A percentile compares a stretch with the other conserved stretches of the same genome.
phyloP scores from a whole-genome alignment of 2,329 filamentous ascomycete species.

The Fusarium decemcellulare region DNA sequence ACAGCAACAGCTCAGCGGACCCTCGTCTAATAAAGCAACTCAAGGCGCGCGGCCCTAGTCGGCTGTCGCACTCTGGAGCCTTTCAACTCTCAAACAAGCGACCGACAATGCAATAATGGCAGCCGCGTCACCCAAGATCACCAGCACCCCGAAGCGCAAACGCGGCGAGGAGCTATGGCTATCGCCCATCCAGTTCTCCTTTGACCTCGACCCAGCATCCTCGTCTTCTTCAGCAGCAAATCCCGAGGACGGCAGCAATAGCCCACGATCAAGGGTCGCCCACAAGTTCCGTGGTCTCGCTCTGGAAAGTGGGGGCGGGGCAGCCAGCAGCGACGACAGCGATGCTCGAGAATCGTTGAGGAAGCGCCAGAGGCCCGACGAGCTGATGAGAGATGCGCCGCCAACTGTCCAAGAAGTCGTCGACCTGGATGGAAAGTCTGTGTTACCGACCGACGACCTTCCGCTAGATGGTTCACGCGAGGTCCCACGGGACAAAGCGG shows the following conservation, averaged over 20 bases:
- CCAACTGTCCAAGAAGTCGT: slow-evolving; percentile 17
- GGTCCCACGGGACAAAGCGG: slow-evolving; percentile 7
- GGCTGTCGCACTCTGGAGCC: slow-evolving; percentile 10
- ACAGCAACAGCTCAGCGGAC: slow-evolving; percentile 9
- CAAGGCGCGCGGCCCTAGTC: slow-evolving; percentile 7
- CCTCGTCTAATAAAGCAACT: slow-evolving; percentile 9
- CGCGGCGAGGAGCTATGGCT: slow-evolving; percentile 54
- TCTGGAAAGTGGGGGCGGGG: slow-evolving; percentile 64
- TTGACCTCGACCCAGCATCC: slow-evolving; percentile 60
- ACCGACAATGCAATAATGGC: slow-evolving; percentile 40
- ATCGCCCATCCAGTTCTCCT: slow-evolving; percentile 61
- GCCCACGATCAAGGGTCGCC: slow-evolving; percentile 67
- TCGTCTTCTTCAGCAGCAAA: slow-evolving; percentile 45
- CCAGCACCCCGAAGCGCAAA: slow-evolving; percentile 63
- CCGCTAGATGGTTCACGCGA: not conserved
- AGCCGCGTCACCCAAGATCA: slow-evolving; percentile 45
- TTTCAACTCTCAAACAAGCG: slow-evolving; percentile 7
- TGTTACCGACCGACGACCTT: slow-evolving; percentile 12
- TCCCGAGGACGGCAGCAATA: slow-evolving; percentile 63
- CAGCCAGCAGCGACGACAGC: slow-evolving; percentile 43
- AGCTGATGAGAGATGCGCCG: slow-evolving; percentile 48
- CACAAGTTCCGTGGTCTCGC: slow-evolving; percentile 67
- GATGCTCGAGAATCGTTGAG: slow-evolving; percentile 51
- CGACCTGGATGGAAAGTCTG: slow-evolving; percentile 23
- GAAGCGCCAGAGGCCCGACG: slow-evolving; percentile 57